Percentiles rank a stretch among this genome's conserved stretches.
phyloP scores from a whole-genome alignment of 768 basidiomycete species.

The Boletus huronensis region DNA sequence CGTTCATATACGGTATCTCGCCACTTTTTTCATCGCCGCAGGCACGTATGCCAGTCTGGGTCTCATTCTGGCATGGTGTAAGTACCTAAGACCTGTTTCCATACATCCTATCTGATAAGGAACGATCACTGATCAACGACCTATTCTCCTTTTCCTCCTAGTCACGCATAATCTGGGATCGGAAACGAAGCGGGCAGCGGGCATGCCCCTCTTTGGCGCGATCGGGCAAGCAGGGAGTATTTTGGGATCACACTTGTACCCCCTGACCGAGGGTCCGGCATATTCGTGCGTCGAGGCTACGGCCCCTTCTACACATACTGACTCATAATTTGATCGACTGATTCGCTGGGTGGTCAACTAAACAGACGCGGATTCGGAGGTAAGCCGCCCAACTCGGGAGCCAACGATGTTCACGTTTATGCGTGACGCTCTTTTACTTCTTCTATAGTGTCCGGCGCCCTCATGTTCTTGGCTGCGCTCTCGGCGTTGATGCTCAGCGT shows the following conservation, averaged over 20 bases:
- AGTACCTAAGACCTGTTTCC: slow-evolving; percentile 10
- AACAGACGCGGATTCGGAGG: slow-evolving; percentile 21
- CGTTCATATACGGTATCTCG: slow-evolving; percentile 40
- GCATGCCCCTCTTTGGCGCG: slow-evolving; percentile 39
- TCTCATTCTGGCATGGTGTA: slow-evolving; percentile 48
- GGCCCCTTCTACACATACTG: neutral
- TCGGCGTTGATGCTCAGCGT: slow-evolving; percentile 22
- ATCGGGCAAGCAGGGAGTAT: slow-evolving; percentile 43
- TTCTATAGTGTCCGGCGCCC: slow-evolving; percentile 3
- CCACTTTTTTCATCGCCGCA: slow-evolving; percentile 43
- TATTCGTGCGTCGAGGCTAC: slow-evolving; percentile 31
- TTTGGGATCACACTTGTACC: slow-evolving; percentile 41
- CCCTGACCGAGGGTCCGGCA: slow-evolving; percentile 37
- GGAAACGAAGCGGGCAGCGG: slow-evolving; percentile 44
- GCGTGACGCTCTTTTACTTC: neutral
- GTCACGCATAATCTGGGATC: slow-evolving; percentile 41
- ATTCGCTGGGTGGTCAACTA: neutral
- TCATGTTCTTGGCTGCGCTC: slow-evolving; percentile 24
- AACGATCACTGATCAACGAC: neutral
- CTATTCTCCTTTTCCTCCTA: slow-evolving; percentile 16
- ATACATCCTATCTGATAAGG: neutral
- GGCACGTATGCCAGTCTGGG: slow-evolving; percentile 47
- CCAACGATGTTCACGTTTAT: neutral
- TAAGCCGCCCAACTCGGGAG: neutral
- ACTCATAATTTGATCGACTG: neutral